Evolutionary conservation across 2,329 filamentous ascomycete species (phyloP).

Genomic region (Ophiocordyceps robertsii): DNA sequence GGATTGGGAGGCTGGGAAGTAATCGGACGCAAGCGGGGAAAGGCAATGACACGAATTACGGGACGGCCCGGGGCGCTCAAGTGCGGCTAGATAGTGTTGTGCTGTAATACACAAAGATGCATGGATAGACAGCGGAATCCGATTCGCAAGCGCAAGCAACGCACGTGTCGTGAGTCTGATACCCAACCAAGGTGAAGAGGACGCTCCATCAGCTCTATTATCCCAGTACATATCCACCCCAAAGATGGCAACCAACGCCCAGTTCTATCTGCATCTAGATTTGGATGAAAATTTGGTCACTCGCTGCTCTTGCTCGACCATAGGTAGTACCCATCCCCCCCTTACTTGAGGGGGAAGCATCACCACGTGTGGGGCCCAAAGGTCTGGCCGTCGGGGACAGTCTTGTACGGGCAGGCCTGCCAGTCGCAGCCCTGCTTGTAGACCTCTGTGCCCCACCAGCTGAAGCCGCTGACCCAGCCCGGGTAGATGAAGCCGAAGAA

Average conservation of each 20-base stretch:
- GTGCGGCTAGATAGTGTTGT: not conserved
- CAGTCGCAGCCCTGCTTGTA: conserved; percentile 79
- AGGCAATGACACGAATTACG: not conserved
- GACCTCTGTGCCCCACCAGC: conserved; percentile 82
- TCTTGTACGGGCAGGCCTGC: conserved; percentile 61
- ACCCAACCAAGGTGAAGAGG: not conserved
- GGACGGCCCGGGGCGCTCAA: not conserved
- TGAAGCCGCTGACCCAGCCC: conserved; percentile 57
- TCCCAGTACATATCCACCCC: too few relatives aligned
- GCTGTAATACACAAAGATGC: not conserved
- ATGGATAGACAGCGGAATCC: not conserved
- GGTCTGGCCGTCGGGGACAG: conserved; percentile 45
- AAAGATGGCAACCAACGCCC: too few relatives aligned
- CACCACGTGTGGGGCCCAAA: conserved; percentile 55
- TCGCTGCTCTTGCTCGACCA: too few relatives aligned
- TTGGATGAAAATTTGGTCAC: too few relatives aligned
- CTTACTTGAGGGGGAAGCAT: too few relatives aligned
- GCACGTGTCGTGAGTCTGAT: not conserved
- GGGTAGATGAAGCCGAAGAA: conserved; percentile 84
- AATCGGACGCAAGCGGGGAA: conserved; percentile 2
- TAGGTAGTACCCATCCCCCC: too few relatives aligned
- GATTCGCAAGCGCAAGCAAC: not conserved
- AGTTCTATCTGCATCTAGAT: too few relatives aligned
- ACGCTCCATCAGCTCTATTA: not conserved
- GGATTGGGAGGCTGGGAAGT: conserved; percentile 26